phyloP scores from a whole-genome alignment of 2,329 filamentous ascomycete genomes.

The Dendryphion nanum region DNA sequence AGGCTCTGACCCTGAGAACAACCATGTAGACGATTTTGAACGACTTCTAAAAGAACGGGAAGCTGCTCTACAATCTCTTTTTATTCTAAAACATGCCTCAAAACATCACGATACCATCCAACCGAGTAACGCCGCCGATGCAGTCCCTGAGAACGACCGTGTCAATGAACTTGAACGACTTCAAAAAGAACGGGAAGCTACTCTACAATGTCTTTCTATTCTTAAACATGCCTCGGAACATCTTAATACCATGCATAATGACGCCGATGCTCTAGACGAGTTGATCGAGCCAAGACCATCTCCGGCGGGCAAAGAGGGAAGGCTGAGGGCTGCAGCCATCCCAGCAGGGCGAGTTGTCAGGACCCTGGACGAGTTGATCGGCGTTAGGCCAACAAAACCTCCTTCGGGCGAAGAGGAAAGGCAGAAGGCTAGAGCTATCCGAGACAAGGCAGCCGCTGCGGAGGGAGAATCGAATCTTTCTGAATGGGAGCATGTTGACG shows the following conservation, averaged over 20 bases:
- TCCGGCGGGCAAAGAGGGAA: not conserved
- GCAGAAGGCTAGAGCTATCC: not conserved
- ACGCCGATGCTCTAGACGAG: not conserved
- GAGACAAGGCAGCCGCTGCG: not conserved
- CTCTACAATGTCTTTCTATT: conserved; percentile 1
- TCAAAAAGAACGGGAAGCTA: conserved; percentile 1
- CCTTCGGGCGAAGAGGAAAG: not conserved
- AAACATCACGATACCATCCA: conserved; percentile 1
- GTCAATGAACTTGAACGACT: conserved; percentile 1
- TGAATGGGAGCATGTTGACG: conserved; percentile 1
- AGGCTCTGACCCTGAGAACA: not conserved
- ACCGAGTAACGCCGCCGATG: not conserved
- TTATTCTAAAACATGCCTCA: conserved; percentile 1
- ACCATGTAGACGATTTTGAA: conserved; percentile 1
- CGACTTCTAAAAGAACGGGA: conserved; percentile 1
- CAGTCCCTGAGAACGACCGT: not conserved
- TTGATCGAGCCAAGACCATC: conserved; percentile 1
- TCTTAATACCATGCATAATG: conserved; percentile 1
- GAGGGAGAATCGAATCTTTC: conserved; percentile 1
- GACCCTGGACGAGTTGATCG: not conserved
- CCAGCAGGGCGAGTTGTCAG: not conserved
- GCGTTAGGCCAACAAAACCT: conserved; percentile 1
- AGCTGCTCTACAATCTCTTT: conserved; percentile 1
- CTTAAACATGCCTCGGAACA: conserved; percentile 1
- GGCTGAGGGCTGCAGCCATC: not conserved